Evolutionary conservation across 371 early-diverging fungal species (phyloP), one percentile per base, ranked within the genome.

Genomic region (Zopfochytrium polystomum): DNA sequence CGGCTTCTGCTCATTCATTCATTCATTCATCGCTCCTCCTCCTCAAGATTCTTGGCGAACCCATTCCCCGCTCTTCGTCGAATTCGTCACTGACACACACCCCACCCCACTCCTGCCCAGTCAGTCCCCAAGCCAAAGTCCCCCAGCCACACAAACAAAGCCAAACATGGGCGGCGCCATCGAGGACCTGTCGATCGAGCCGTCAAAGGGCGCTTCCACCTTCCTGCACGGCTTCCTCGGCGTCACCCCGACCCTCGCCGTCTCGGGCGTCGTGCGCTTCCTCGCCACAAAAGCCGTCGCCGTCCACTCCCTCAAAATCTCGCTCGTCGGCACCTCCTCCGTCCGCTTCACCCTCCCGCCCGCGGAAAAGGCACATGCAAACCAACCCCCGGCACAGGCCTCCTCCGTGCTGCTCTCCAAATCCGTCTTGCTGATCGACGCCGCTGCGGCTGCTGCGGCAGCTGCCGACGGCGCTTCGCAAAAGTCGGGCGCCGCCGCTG

Each of bases 121-220:
- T 20, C 49, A 9, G 49, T 48, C 23, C 22, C 31, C 1, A 9
- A 49, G 31, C 18, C 25, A 11, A 18, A 11, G 49, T 49, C 49
- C 49, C n/a, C n/a, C n/a, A n/a, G n/a, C n/a, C n/a, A n/a, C n/a
- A n/a, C n/a, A n/a, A n/a, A n/a, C n/a, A n/a, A n/a, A n/a, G n/a
- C n/a, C n/a, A n/a, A n/a, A n/a, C n/a, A n/a, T n/a, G n/a, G n/a
- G n/a, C n/a, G n/a, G n/a, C n/a, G n/a, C n/a, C n/a, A n/a, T n/a
- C n/a, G n/a, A n/a, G n/a, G 67, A 66, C 46, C 31, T 66, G 35
- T 33, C 38, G 25, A 57, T 66, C 38, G 67, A 66, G 47, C 61
- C 61, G 27, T 3, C 23, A 9, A 9, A 22, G 25, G 62, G 54
- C 11, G n/a, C 55, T n/a, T 45, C 33, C 4, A 32, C 43, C 33